Conservation (phyloP, 2,329 filamentous ascomycete species). For the Colletotrichum kahawae region DNA sequence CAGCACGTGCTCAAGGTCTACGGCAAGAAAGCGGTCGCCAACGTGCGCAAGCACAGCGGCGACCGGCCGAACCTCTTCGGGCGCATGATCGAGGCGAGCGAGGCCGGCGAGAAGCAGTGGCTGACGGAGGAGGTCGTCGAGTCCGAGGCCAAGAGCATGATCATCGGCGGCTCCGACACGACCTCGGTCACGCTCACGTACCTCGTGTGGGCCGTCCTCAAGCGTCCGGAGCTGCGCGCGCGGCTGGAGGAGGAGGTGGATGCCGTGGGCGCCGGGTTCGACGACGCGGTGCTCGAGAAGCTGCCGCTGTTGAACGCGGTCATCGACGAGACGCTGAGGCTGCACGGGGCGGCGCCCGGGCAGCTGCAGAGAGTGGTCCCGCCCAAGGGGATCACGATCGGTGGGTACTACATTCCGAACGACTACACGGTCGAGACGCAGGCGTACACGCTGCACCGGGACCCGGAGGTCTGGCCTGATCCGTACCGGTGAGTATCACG, state of each 20-base stretch:
- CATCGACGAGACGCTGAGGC: conserved; percentile 49
- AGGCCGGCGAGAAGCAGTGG: neutral
- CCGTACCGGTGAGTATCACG: conserved; percentile 31
- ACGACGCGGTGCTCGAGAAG: conserved; percentile 35
- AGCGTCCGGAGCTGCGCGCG: conserved; percentile 31
- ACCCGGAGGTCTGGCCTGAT: conserved; percentile 43
- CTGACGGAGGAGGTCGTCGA: conserved; percentile 34
- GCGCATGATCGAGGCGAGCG: neutral
- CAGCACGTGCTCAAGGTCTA: neutral
- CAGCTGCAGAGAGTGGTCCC: conserved; percentile 46
- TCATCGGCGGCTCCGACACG: conserved; percentile 57
- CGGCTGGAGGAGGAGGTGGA: conserved; percentile 39
- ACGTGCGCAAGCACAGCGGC: neutral
- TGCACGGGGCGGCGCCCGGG: conserved; percentile 44
- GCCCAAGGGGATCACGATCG: conserved; percentile 40
- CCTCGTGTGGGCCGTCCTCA: conserved; percentile 44
- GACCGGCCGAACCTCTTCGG: neutral
- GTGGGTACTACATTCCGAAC: conserved; percentile 42
- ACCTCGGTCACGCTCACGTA: conserved; percentile 56
- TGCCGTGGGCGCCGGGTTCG: conserved; percentile 26
- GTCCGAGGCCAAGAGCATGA: conserved; percentile 46
- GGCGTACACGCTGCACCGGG: conserved; percentile 51
- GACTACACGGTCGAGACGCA: conserved; percentile 46
- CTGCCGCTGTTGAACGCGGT: conserved; percentile 46
- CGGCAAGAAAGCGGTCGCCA: neutral